These are phyloP conservation scores for Alectoria sarmentosa DNA, from an alignment of 495 filamentous ascomycete genomes.

Conservation along the genomic window DNA sequence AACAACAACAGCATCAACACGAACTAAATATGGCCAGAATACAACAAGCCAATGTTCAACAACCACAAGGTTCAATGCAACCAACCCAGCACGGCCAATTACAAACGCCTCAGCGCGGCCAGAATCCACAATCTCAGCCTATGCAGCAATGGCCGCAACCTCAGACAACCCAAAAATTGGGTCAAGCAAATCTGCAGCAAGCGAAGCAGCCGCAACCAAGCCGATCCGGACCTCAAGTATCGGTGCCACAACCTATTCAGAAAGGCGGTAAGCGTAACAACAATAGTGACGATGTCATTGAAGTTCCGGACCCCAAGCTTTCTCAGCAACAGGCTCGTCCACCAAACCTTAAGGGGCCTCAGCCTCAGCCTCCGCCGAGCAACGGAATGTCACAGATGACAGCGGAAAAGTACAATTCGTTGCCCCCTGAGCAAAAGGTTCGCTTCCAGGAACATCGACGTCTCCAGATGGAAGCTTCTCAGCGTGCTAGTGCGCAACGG, in stretches of 20 bases:
- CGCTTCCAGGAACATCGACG: slow-evolving; percentile 4
- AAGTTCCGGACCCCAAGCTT: slow-evolving; percentile 43
- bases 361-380: background rate
- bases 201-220: background rate
- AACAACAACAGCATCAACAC: slow-evolving; percentile 30
- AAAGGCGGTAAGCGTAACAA: slow-evolving; percentile 46
- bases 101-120: slow-evolving; percentile 12
- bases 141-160: slow-evolving; percentile 11
- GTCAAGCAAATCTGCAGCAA: slow-evolving; percentile 3
- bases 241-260: slow-evolving; percentile 8
- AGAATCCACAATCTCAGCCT: slow-evolving; percentile 16
- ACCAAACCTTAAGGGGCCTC: slow-evolving; percentile 24
- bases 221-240: background rate
- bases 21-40: slow-evolving; percentile 18
- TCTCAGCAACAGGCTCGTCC: slow-evolving; percentile 15
- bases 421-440: slow-evolving; percentile 19
- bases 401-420: slow-evolving; percentile 9
- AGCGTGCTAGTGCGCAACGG: slow-evolving; percentile 22
- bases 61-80: slow-evolving; percentile 17
- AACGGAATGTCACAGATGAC: slow-evolving; percentile 9
- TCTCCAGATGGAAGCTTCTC: slow-evolving; percentile 19
- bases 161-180: background rate
- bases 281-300: slow-evolving; percentile 52
- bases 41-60: slow-evolving; percentile 4
- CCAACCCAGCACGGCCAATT: slow-evolving; percentile 7